phyloP scores from a whole-genome alignment of 805 yeast genomes.

The Torulaspora gathmanii region DNA sequence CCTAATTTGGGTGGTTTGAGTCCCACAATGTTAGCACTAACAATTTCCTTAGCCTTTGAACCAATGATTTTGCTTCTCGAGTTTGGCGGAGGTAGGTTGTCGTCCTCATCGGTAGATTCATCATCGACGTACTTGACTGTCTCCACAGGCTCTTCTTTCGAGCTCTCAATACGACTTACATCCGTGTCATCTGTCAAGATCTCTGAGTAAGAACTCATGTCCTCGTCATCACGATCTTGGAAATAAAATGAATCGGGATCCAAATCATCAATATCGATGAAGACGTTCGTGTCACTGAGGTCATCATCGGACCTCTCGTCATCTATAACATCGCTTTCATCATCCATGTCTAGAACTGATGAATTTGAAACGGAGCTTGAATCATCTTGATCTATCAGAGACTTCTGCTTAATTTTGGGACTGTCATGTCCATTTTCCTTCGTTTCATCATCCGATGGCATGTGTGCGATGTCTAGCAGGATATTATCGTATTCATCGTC shows the following conservation, averaged over 20 bases:
- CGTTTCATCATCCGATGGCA: conserved; percentile 36
- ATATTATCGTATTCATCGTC: conserved; percentile 36
- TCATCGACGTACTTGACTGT: conserved; percentile 52
- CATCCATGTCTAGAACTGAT: conserved; percentile 15
- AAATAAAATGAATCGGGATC: conserved; percentile 37
- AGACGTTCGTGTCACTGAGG: conserved; percentile 39
- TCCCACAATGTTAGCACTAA: conserved; percentile 80
- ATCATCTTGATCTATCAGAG: conserved; percentile 6
- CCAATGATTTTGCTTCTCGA: conserved; percentile 57
- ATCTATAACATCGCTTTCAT: conserved; percentile 16
- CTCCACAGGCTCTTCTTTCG: conserved; percentile 31
- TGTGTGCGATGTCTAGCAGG: conserved; percentile 33
- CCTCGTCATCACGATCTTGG: conserved; percentile 30
- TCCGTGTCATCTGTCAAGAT: conserved; percentile 44
- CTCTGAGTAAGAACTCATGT: conserved; percentile 23
- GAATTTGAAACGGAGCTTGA: conserved; percentile 12
- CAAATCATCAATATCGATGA: conserved; percentile 37
- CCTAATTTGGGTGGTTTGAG: conserved; percentile 90
- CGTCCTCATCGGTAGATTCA: conserved; percentile 92
- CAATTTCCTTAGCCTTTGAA: conserved; percentile 81
- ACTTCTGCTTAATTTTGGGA: conserved; percentile 36
- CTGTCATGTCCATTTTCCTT: conserved; percentile 36
- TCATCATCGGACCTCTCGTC: conserved; percentile 34
- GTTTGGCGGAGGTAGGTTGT: conserved; percentile 64
- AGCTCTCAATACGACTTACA: conserved; percentile 8